A percentile compares a stretch with the other conserved stretches of the same genome.
Evolutionary conservation across 352 stramenopile genomes (phyloP).

Genomic region (Pythium phragmitis): DNA sequence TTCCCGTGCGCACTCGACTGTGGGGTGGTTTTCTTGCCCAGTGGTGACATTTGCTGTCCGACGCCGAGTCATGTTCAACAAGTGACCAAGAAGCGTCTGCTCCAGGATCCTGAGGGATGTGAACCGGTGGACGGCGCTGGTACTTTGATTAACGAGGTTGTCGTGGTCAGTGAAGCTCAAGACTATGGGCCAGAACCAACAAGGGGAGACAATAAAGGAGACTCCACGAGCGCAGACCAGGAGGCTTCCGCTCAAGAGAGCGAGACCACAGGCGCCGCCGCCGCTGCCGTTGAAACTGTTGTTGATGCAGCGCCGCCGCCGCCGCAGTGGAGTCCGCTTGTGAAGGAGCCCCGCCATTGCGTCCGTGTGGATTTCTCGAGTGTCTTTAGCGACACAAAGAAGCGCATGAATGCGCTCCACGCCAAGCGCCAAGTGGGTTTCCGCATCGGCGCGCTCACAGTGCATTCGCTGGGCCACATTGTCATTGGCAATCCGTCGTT

Average conservation of each 20-base stretch:
- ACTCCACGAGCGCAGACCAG: neutral
- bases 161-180: neutral
- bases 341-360: constrained; percentile 23
- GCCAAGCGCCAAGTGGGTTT: constrained; percentile 58
- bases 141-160: neutral
- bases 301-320: neutral
- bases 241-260: neutral
- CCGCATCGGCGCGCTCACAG: constrained; percentile 70
- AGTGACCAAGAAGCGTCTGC: constrained; percentile 37
- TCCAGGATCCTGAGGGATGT: neutral
- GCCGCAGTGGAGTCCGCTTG: constrained; percentile 14
- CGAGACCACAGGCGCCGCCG: constrained; percentile 4
- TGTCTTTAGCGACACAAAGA: constrained; percentile 49
- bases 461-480: constrained; percentile 79
- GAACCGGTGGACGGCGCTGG: neutral
- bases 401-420: constrained; percentile 53
- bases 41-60: constrained; percentile 68
- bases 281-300: neutral
- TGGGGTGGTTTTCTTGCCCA: constrained; percentile 67
- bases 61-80: constrained; percentile 48
- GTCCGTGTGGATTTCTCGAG: constrained; percentile 27
- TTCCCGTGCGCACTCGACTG: constrained; percentile 90
- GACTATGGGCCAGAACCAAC: neutral
- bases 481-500: constrained; percentile 83
- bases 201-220: neutral